Evolutionary conservation across 1,284 basidiomycete species (phyloP), one percentile per base, ranked within the genome.

Genomic region (Pholiota adiposa): DNA sequence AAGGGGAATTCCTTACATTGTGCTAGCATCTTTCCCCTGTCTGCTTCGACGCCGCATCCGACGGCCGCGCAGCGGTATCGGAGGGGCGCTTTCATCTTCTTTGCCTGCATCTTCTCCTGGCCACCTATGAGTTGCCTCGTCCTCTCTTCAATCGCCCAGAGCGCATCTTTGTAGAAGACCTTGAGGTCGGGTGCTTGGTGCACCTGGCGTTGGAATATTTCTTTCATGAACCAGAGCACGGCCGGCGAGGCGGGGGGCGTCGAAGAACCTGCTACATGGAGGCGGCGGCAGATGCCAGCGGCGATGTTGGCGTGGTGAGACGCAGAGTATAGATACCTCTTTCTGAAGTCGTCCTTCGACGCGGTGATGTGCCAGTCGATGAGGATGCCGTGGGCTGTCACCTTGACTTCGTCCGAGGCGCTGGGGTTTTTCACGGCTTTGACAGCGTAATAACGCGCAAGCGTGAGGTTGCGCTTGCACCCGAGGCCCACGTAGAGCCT

Each of bases 1-100:
- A 7, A 9, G 16, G 9, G 36, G 14, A 38, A 65, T n/a, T n/a
- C n/a, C 65, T 51, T 48, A 73, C 73, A 74, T 51, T 54, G 56
- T 8, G 59, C 58, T 23, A 75, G 55, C 62, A 71, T 66, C 44
- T 63, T 66, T 3, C 73, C 72, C 4, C 61, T 65, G 48, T 73
- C 68, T 9, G 70, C 67, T 54, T 71, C 62, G 21, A 75, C 66
- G 4, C 64, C 56, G 54, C 74, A 75, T 8, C 62, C 67, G 4
- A 67, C 58, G 6, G 64, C 68, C 0, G 73, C 74, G 56, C 74
- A 76, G 4, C 66, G 58, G 63, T 75, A 76, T 44, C 73, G 54
- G 52, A 70, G 68, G 0, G 73, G 66, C 4, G 63, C 62, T 54
- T 72, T 68, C 59, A 68, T 59, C 57, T 71, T 69, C 59, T 69